Conservation (phyloP, 164 flowering plant species). For the Protea cynaroides region DNA sequence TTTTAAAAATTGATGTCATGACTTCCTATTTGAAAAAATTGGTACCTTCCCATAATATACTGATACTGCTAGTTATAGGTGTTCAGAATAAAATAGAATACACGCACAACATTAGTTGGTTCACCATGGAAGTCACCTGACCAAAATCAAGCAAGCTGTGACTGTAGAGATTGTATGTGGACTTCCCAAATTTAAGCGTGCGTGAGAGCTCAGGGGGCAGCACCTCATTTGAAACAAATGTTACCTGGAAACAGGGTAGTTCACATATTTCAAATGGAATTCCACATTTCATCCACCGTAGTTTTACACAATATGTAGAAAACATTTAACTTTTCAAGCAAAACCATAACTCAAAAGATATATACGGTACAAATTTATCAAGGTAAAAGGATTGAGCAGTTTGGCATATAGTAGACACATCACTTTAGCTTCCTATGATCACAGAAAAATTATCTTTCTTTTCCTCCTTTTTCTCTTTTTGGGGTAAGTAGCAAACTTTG, state of each 20-base stretch:
- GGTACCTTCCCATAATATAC: too few relatives aligned
- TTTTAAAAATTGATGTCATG: too few relatives aligned
- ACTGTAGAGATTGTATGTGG: slow-evolving; percentile 76
- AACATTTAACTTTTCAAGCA: neutral
- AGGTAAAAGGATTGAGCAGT: neutral
- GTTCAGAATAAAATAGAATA: neutral
- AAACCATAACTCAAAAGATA: neutral
- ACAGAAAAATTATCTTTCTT: neutral
- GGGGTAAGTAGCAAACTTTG: too few relatives aligned
- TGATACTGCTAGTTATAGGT: too few relatives aligned
- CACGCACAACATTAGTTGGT: neutral
- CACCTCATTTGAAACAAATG: slow-evolving; percentile 74
- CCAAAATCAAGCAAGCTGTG: slow-evolving; percentile 95
- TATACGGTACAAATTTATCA: neutral
- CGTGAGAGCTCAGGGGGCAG: slow-evolving; percentile 69
- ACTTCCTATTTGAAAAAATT: too few relatives aligned
- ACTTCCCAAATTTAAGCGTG: slow-evolving; percentile 49
- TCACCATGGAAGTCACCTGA: slow-evolving; percentile 48
- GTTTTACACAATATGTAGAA: neutral
- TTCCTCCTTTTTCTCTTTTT: too few relatives aligned
- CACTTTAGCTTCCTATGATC: neutral
- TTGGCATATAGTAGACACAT: neutral
- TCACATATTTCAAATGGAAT: neutral
- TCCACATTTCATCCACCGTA: neutral
- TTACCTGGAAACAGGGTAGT: slow-evolving; percentile 50